A percentile compares a stretch with the other conserved stretches of the same genome.
These are phyloP conservation scores for Ilyonectria mors-panacis DNA, from an alignment of 2,329 filamentous ascomycete species.

Conservation along the genomic window DNA sequence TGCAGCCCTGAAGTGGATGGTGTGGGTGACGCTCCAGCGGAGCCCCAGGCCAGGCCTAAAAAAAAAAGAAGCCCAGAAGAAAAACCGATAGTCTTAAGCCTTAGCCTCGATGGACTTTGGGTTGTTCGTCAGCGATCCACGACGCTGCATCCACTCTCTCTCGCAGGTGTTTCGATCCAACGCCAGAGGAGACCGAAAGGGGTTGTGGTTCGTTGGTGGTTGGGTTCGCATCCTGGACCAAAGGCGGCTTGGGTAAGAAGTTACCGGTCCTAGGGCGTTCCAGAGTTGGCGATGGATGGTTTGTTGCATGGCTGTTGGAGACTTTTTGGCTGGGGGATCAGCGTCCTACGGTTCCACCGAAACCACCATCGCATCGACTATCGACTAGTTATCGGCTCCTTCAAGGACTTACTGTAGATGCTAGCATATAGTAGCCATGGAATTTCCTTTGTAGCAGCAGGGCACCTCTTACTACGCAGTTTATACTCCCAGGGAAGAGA, in stretches of 20 bases:
- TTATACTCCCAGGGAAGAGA: neutral
- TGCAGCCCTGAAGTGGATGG: constrained; percentile 16
- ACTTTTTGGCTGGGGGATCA: constrained; percentile 7
- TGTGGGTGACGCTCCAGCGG: neutral
- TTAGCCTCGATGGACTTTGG: constrained; percentile 24
- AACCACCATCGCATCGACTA: neutral
- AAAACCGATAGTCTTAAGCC: neutral
- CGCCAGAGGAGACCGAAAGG: constrained; percentile 8
- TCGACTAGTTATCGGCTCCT: neutral
- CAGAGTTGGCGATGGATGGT: constrained; percentile 13
- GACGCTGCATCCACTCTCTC: constrained; percentile 32
- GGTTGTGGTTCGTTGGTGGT: constrained; percentile 3
- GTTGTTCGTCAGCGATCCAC: constrained; percentile 44
- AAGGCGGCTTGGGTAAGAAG: neutral
- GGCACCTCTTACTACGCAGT: neutral
- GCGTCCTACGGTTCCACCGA: constrained; percentile 1
- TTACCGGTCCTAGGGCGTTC: constrained; percentile 11
- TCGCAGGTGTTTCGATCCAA: constrained; percentile 3
- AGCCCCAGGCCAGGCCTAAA: constrained; percentile 19
- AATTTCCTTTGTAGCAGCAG: neutral
- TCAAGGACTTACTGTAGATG: neutral
- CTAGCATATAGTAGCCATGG: too few species aligned
- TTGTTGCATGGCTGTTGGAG: constrained; percentile 14
- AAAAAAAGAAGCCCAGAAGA: constrained; percentile 7
- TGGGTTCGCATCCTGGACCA: constrained; percentile 2